Evolutionary conservation across 768 basidiomycete genomes (phyloP).

Genomic region (Panaeolus cyanescens): DNA sequence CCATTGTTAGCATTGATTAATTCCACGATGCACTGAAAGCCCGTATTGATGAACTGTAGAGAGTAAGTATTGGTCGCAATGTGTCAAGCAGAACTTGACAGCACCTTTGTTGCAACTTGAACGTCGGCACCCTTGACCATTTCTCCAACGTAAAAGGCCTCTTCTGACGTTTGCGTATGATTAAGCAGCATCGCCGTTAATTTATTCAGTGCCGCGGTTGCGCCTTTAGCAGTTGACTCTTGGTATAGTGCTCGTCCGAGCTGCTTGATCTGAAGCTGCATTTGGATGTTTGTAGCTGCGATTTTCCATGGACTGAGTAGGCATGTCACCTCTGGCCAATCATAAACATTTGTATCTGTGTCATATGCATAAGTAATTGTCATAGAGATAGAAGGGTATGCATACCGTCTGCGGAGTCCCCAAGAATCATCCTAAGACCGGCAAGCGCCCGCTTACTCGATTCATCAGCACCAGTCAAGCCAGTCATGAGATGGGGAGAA

Average conservation of each 20-base stretch:
- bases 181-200: conserved; percentile 69
- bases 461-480: conserved; percentile 41
- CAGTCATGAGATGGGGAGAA: conserved; percentile 48
- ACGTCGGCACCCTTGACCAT: conserved; percentile 72
- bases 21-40: conserved; percentile 64
- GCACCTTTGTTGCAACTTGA: conserved; percentile 68
- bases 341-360: conserved; percentile 51
- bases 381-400: conserved; percentile 5
- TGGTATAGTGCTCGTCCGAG: conserved; percentile 68
- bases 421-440: conserved; percentile 67
- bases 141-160: conserved; percentile 83
- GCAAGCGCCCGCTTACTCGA: conserved; percentile 65
- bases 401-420: conserved; percentile 63
- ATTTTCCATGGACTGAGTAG: conserved; percentile 84
- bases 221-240: conserved; percentile 52
- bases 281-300: conserved; percentile 76
- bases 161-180: conserved; percentile 73
- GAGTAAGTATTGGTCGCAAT: conserved; percentile 4
- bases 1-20: conserved; percentile 37
- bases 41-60: conserved; percentile 74
- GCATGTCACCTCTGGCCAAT: conserved; percentile 63
- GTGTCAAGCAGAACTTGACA: neutral
- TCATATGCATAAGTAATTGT: neutral
- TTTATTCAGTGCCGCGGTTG: conserved; percentile 65
- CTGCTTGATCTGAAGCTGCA: conserved; percentile 76